phyloP scores from a whole-genome alignment of 2,329 filamentous ascomycete genomes.

The Polychaeton citri region DNA sequence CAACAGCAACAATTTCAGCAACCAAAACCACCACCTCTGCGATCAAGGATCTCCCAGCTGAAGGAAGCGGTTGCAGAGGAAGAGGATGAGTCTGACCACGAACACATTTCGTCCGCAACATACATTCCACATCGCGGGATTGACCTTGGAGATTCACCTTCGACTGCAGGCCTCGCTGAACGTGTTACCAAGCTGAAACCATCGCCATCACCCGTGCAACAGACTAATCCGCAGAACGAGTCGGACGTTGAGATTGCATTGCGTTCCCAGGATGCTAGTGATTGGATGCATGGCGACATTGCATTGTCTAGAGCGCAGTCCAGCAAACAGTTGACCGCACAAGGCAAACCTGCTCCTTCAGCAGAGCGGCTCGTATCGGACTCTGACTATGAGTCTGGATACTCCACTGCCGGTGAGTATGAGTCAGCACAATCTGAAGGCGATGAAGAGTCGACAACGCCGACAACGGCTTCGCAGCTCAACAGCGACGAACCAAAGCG shows the following conservation, averaged over 20 bases:
- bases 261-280: conserved; percentile 46
- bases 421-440: conserved; percentile 20
- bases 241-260: conserved; percentile 51
- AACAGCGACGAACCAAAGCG: conserved; percentile 9
- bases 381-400: conserved; percentile 26
- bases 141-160: conserved; percentile 26
- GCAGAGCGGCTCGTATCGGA: conserved; percentile 22
- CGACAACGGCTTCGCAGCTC: conserved; percentile 26
- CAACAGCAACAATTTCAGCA: not conserved
- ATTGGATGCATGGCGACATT: conserved; percentile 47
- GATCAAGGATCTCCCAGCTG: conserved; percentile 8
- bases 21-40: not conserved
- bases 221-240: conserved; percentile 2
- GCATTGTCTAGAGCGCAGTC: not conserved
- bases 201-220: conserved; percentile 7
- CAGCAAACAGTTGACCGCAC: not conserved
- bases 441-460: conserved; percentile 31
- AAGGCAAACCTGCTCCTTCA: conserved; percentile 24
- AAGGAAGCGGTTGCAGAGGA: conserved; percentile 19
- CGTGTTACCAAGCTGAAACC: not conserved
- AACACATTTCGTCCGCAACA: conserved; percentile 76
- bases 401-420: conserved; percentile 27
- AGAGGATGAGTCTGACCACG: conserved; percentile 57
- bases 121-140: conserved; percentile 64
- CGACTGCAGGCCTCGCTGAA: conserved; percentile 7